Evolutionary conservation across 2,329 filamentous ascomycete genomes (phyloP).

Genomic region (Westerdykella sp.): DNA sequence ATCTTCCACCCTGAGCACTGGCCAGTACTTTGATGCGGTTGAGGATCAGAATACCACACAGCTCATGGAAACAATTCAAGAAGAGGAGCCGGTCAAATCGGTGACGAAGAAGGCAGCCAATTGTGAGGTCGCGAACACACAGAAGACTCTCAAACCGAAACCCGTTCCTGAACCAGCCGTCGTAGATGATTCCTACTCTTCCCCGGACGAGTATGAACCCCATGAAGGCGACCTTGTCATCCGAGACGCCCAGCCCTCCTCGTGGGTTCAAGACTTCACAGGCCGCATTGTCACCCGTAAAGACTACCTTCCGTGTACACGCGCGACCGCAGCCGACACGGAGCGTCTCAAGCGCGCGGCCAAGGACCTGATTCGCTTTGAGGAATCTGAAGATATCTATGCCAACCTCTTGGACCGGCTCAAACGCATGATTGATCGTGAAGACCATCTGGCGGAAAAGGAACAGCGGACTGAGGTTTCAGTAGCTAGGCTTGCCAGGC

Average conservation of each 20-base stretch:
- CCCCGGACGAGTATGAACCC: background rate
- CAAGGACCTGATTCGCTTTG: constrained; percentile 13
- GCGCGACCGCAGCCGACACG: constrained; percentile 17
- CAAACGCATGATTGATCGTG: constrained; percentile 17
- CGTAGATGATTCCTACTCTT: background rate
- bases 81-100: background rate
- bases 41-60: background rate
- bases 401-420: constrained; percentile 11
- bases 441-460: constrained; percentile 2
- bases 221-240: background rate
- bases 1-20: background rate
- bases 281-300: background rate
- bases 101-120: background rate
- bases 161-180: background rate
- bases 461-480: constrained; percentile 1
- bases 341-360: constrained; percentile 13
- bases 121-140: background rate
- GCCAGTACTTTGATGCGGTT: constrained; percentile 3
- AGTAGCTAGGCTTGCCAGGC: constrained; percentile 8
- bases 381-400: constrained; percentile 15
- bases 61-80: background rate
- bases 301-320: constrained; percentile 14
- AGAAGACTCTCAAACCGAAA: background rate
- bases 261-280: background rate
- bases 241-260: background rate